Evolutionary conservation across 2,329 filamentous ascomycete genomes (phyloP).

Genomic region (Tolypocladium tundrense): DNA sequence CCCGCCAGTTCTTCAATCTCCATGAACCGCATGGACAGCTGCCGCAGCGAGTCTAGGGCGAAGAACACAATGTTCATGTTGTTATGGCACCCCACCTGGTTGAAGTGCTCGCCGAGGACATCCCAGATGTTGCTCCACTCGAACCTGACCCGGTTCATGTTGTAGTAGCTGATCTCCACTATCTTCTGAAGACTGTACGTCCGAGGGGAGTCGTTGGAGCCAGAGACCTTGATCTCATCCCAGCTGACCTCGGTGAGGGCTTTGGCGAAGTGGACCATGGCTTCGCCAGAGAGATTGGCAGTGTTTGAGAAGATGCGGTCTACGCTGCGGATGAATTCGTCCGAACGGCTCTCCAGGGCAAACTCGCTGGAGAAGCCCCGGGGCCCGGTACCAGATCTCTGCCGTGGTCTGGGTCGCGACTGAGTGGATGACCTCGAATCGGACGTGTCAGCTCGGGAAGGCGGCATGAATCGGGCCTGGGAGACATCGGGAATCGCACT

Average conservation of each 20-base stretch:
- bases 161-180: slow-evolving; percentile 98
- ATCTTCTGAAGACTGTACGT: slow-evolving; percentile 97
- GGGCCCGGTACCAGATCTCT: slow-evolving; percentile 47
- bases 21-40: slow-evolving; percentile 97
- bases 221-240: slow-evolving; percentile 97
- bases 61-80: slow-evolving; percentile 98
- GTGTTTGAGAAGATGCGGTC: slow-evolving; percentile 97
- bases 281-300: slow-evolving; percentile 82
- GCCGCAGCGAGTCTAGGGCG: slow-evolving; percentile 85
- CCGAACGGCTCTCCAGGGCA: slow-evolving; percentile 82
- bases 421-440: slow-evolving; percentile 60
- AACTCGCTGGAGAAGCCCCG: slow-evolving; percentile 67
- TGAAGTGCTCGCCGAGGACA: slow-evolving; percentile 96
- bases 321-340: slow-evolving; percentile 85
- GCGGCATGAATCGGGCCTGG: slow-evolving; percentile 61
- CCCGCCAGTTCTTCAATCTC: slow-evolving; percentile 95
- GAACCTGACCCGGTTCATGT: slow-evolving; percentile 96
- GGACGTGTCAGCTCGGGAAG: slow-evolving; percentile 40
- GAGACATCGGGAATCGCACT: slow-evolving; percentile 86
- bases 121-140: slow-evolving; percentile 99
- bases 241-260: slow-evolving; percentile 93
- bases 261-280: slow-evolving; percentile 89
- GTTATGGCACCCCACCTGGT: slow-evolving; percentile 89
- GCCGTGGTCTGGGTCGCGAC: slow-evolving; percentile 34
- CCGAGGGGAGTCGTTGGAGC: slow-evolving; percentile 86